Conservation (phyloP, 371 early-diverging fungal genomes). For the Phascolomyces articulosus region DNA sequence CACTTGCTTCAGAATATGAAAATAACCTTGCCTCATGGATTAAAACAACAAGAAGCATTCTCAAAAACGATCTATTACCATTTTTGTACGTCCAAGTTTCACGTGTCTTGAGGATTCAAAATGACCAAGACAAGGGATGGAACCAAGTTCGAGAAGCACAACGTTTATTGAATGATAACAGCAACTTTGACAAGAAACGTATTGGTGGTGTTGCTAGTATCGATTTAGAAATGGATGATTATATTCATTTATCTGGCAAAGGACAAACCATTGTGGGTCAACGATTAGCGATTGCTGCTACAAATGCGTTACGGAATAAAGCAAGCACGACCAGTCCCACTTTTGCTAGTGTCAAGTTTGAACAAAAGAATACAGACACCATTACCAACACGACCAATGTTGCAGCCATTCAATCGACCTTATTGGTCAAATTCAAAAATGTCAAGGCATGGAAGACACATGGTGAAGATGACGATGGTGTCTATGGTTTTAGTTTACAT, state of each 20-base stretch:
- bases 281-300: constrained; percentile 31
- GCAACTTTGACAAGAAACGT: background rate
- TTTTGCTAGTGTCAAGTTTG: constrained; percentile 5
- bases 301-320: background rate
- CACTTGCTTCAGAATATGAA: background rate
- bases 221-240: constrained; percentile 40
- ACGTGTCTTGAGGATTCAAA: constrained; percentile 12
- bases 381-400: background rate
- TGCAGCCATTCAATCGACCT: background rate
- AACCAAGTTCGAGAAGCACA: constrained; percentile 30
- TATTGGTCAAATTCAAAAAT: constrained; percentile 1
- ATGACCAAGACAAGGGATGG: constrained; percentile 24
- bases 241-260: constrained; percentile 34
- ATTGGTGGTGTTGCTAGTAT: constrained; percentile 13
- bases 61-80: constrained; percentile 12
- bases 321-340: background rate
- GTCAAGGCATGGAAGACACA: background rate
- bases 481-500: constrained; percentile 21
- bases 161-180: background rate
- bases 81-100: constrained; percentile 36
- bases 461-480: background rate
- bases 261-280: constrained; percentile 29
- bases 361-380: background rate
- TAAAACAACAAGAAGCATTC: background rate
- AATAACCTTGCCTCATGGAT: background rate